These are phyloP conservation scores for Pseudoscleropodium purum DNA, from an alignment of 225 moss, liverwort and hornwort genomes.

Conservation along the genomic window DNA sequence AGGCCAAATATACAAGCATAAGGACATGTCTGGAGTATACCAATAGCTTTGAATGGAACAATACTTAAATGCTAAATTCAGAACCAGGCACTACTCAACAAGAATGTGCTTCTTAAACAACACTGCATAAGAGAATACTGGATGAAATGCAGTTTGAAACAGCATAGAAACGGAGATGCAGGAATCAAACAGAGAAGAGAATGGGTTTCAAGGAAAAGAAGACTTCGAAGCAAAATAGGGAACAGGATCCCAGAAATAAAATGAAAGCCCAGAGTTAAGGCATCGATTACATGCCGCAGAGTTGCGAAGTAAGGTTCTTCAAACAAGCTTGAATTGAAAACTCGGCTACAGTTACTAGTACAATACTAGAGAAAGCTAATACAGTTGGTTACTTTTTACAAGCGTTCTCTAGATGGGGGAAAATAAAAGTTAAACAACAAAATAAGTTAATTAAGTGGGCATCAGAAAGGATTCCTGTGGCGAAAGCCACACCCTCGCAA, in stretches of 20 bases:
- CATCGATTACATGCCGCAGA: conserved; percentile 1
- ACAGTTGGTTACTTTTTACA: neutral
- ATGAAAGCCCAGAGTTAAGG: neutral
- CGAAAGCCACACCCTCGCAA: conserved; percentile 23
- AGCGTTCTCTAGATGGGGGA: neutral
- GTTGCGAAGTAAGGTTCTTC: conserved; percentile 2
- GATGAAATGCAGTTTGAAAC: neutral
- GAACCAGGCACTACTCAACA: neutral
- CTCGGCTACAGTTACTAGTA: neutral
- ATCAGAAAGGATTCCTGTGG: conserved; percentile 19
- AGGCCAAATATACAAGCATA: neutral
- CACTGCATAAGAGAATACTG: neutral
- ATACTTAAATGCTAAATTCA: neutral
- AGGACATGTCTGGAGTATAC: neutral
- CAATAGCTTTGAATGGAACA: neutral
- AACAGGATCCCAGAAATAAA: neutral
- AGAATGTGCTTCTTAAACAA: neutral
- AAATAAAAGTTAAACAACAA: neutral
- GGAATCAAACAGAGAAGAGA: too few relatives aligned
- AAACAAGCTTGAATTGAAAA: conserved; percentile 23
- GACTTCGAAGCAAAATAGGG: neutral
- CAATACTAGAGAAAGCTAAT: neutral
- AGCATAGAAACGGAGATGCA: neutral
- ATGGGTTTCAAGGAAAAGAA: neutral
- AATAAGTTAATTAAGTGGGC: conserved; percentile 11